Evolutionary conservation across 2,329 filamentous ascomycete genomes (phyloP), one percentile per base, ranked within the genome.

Genomic region (Calonectria ilicicola): DNA sequence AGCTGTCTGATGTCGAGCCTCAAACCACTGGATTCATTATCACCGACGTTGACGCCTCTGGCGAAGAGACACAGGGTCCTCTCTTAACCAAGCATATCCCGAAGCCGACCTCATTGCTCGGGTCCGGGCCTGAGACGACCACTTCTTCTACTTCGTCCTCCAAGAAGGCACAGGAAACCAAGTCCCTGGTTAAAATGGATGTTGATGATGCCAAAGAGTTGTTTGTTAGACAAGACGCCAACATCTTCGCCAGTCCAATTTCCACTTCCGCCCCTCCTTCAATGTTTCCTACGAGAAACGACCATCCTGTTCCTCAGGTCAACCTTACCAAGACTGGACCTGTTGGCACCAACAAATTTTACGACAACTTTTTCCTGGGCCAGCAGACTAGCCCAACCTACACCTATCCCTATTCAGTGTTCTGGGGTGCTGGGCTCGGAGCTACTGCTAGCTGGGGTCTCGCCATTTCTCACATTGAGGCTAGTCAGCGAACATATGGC

Each of bases 281-380:
- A 0, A 82, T 84, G 35, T 88, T 93, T 62, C 66, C 79, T 10
- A 82, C 84, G 47, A 86, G 86, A 32, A 77, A 84, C 23, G 90
- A 92, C 75, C 92, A 93, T 75, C 92, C 92, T 0, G 90, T 90
- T 29, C 83, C 88, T 47, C 87, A 89, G 17, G 81, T 86, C 26
- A 90, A 90, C 7, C 85, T 93, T 46, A 81, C 78, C 38, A 82
- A 85, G 19, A 77, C 83, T 1, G 81, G 82, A 0, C 91, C 92
- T 4, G 84, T 94, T 56, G 87, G 91, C 63, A 96, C 94, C 27
- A 96, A 96, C 86, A 96, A 94, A 80, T 96, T 95, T 82, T 95
- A 94, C 78, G 89, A 92, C 77, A 97, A 97, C 79, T 91, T 97
- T 74, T 95, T 95, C 82, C 87, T 98, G 0, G 93, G 92, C 5